Percentiles rank a stretch among this genome's conserved stretches.
phyloP scores from a whole-genome alignment of 345 rosid genomes.

The Triadica sebifera region DNA sequence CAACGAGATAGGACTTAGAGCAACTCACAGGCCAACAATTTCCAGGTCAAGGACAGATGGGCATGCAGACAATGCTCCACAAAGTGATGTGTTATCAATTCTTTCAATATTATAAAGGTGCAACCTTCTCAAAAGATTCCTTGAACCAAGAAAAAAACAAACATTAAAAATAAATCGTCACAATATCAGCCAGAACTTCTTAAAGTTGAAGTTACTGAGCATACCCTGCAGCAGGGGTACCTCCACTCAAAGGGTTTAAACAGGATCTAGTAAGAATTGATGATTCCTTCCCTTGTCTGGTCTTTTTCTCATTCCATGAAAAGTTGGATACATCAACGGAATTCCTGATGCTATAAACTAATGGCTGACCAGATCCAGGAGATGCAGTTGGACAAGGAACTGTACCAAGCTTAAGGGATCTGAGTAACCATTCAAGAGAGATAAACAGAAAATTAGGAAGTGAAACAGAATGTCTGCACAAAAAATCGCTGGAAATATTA shows the following conservation, averaged over 20 bases:
- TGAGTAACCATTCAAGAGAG: conserved; percentile 26
- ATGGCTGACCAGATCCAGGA: conserved; percentile 51
- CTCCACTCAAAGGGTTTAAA: conserved; percentile 53
- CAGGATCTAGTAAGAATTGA: conserved; percentile 64
- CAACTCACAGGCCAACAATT: conserved; percentile 83
- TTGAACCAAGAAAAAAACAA: conserved; percentile 23
- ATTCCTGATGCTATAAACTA: conserved; percentile 55
- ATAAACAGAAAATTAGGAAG: conserved; percentile 4
- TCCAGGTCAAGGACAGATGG: conserved; percentile 73
- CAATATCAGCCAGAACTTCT: background rate
- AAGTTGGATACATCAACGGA: conserved; percentile 58
- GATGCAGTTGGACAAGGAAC: conserved; percentile 54
- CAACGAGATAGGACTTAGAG: conserved; percentile 11
- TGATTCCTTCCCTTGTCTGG: conserved; percentile 71
- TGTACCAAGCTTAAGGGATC: conserved; percentile 82
- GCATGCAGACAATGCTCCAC: conserved; percentile 60
- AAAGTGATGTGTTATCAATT: conserved; percentile 54
- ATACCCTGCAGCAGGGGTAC: conserved; percentile 61
- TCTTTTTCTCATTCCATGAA: conserved; percentile 72
- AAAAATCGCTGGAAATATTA: background rate
- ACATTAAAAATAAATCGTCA: conserved; percentile 14
- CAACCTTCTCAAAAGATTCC: conserved; percentile 69
- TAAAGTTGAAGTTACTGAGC: conserved; percentile 11
- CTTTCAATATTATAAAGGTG: conserved; percentile 72
- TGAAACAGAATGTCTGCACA: background rate